These are phyloP conservation scores for Ophiorrhiza pumila DNA, from an alignment of 257 asterid genomes.

Conservation along the genomic window DNA sequence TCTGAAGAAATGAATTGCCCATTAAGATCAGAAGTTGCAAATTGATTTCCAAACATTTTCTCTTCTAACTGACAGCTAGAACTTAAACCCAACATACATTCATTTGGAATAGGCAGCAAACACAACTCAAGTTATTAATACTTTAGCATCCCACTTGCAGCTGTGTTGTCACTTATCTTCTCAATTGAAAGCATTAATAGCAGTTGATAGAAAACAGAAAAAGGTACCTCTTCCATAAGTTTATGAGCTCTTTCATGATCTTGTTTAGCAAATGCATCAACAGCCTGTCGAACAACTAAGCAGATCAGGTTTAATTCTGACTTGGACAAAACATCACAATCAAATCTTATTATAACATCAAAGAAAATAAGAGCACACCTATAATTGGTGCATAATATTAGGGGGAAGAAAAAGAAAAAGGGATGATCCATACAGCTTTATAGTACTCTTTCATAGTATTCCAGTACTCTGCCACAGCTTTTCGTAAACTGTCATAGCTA, in stretches of 20 bases:
- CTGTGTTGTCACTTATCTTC: not conserved
- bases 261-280: constrained; percentile 41
- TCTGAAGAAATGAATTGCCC: not conserved
- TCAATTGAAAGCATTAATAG: constrained; percentile 7
- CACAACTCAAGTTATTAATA: not conserved
- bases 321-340: not conserved
- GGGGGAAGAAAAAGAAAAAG: not conserved
- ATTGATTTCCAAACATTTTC: not conserved
- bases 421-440: constrained; percentile 50
- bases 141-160: constrained; percentile 3
- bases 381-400: not conserved
- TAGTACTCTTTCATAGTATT: constrained; percentile 62
- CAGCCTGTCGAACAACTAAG: constrained; percentile 47
- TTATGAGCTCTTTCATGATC: constrained; percentile 41
- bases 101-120: not conserved
- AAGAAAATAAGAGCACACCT: not conserved
- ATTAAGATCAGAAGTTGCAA: not conserved
- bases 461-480: constrained; percentile 60
- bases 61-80: not conserved
- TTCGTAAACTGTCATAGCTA: constrained; percentile 53
- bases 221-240: constrained; percentile 55
- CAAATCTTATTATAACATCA: constrained; percentile 10
- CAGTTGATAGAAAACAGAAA: constrained; percentile 13
- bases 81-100: not conserved
- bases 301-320: constrained; percentile 5